A percentile compares a stretch with the other conserved stretches of the same genome.
These are phyloP conservation scores for Aspergillus cristatus DNA, from an alignment of 495 filamentous ascomycete species.

Conservation along the genomic window DNA sequence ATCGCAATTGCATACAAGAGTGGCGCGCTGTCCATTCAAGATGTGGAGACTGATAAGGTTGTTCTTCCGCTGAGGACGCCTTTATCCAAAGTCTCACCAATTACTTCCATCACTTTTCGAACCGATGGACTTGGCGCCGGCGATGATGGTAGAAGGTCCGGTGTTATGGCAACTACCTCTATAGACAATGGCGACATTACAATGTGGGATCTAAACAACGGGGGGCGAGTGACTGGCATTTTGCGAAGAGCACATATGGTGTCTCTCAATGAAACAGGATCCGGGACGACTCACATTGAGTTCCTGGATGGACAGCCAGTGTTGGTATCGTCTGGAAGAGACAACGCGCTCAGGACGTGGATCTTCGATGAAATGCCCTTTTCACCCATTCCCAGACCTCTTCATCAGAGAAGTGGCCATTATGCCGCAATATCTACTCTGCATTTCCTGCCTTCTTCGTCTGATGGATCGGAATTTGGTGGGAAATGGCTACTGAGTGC, in stretches of 20 bases:
- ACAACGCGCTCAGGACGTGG: conserved; percentile 93
- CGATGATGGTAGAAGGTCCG: conserved; percentile 67
- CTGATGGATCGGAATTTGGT: conserved; percentile 76
- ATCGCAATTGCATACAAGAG: conserved; percentile 77
- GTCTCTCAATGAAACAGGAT: conserved; percentile 43
- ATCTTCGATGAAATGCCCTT: conserved; percentile 86
- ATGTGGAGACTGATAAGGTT: conserved; percentile 65
- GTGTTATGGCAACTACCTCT: conserved; percentile 79
- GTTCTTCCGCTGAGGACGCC: conserved; percentile 57
- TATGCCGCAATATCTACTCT: conserved; percentile 73
- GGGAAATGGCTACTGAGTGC: conserved; percentile 95
- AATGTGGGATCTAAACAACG: conserved; percentile 90
- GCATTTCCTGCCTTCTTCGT: conserved; percentile 72
- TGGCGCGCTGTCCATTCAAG: conserved; percentile 69
- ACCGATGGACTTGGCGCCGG: conserved; percentile 87
- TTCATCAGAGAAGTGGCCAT: conserved; percentile 81
- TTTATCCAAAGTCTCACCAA: conserved; percentile 37
- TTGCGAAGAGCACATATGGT: conserved; percentile 79
- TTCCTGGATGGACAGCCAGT: conserved; percentile 89
- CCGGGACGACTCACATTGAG: conserved; percentile 67
- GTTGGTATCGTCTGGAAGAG: conserved; percentile 77
- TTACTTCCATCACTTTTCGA: conserved; percentile 83
- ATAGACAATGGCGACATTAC: conserved; percentile 71
- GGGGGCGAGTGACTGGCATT: conserved; percentile 70
- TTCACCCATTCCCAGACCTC: conserved; percentile 69